phyloP scores from a whole-genome alignment of 2,329 filamentous ascomycete species.

The Fusarium sp. region DNA sequence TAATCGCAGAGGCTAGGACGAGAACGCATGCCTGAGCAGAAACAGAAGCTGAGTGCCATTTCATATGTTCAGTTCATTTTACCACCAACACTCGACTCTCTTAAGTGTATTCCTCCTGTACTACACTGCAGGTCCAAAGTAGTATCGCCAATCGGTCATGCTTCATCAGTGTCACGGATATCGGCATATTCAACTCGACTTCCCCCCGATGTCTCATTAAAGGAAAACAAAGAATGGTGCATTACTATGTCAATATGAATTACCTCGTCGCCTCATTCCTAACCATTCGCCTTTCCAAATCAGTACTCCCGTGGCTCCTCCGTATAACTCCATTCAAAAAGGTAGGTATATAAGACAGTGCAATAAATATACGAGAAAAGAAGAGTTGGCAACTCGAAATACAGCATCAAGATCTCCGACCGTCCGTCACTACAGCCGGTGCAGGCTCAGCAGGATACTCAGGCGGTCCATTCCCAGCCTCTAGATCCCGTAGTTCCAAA shows the following conservation, averaged over 20 bases:
- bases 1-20: not conserved
- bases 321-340: slow-evolving; percentile 5
- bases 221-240: not conserved
- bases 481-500: slow-evolving; percentile 46
- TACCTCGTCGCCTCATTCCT: not conserved
- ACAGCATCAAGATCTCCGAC: slow-evolving; percentile 25
- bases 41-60: not conserved
- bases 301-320: not conserved
- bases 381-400: not conserved
- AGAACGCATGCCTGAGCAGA: not conserved
- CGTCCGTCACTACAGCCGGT: slow-evolving; percentile 40
- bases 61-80: not conserved
- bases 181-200: not conserved
- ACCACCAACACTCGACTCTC: not conserved
- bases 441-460: slow-evolving; percentile 47
- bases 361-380: not conserved
- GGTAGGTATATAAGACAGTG: not conserved
- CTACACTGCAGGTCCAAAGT: not conserved
- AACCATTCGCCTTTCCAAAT: not conserved
- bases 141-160: slow-evolving; percentile 1
- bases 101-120: not conserved
- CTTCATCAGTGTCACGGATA: not conserved
- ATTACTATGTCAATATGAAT: not conserved
- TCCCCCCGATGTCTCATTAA: not conserved
- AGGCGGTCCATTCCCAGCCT: slow-evolving; percentile 46